phyloP scores from a whole-genome alignment of 2,329 filamentous ascomycete genomes.

The Zasmidium cellare region DNA sequence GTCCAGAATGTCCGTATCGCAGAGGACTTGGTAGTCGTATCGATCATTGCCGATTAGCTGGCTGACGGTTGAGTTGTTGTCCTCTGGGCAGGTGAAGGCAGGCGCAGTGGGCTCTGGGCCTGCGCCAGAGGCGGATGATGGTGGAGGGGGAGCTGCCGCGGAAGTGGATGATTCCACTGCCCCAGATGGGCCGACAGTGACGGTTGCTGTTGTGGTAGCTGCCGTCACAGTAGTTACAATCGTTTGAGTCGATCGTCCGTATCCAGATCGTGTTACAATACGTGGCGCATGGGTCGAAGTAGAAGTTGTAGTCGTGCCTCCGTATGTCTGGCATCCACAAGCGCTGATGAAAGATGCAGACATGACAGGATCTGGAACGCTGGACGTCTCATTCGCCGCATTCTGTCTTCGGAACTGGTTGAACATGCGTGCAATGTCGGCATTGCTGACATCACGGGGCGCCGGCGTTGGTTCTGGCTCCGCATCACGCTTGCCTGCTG shows the following conservation, averaged over 20 bases:
- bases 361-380: constrained; percentile 15
- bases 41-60: constrained; percentile 33
- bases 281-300: constrained; percentile 29
- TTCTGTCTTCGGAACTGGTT: constrained; percentile 14
- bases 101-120: constrained; percentile 29
- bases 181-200: constrained; percentile 4
- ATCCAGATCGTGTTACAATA: constrained; percentile 22
- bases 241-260: constrained; percentile 23
- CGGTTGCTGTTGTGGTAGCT: constrained; percentile 18
- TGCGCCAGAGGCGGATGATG: constrained; percentile 2
- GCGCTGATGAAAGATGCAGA: constrained; percentile 34
- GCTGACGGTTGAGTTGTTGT: constrained; percentile 32
- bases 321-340: constrained; percentile 32
- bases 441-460: constrained; percentile 11
- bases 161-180: not conserved
- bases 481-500: constrained; percentile 17
- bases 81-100: constrained; percentile 33
- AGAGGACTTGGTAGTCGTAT: constrained; percentile 36
- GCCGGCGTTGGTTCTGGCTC: constrained; percentile 17
- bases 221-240: constrained; percentile 19
- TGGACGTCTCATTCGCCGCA: constrained; percentile 13
- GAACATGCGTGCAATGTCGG: not conserved
- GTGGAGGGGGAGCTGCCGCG: not conserved
- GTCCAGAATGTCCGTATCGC: constrained; percentile 34
- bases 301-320: constrained; percentile 25